A percentile compares a stretch with the other conserved stretches of the same genome.
phyloP scores from a whole-genome alignment of 2,329 filamentous ascomycete genomes.

The Arthroderma sp. region DNA sequence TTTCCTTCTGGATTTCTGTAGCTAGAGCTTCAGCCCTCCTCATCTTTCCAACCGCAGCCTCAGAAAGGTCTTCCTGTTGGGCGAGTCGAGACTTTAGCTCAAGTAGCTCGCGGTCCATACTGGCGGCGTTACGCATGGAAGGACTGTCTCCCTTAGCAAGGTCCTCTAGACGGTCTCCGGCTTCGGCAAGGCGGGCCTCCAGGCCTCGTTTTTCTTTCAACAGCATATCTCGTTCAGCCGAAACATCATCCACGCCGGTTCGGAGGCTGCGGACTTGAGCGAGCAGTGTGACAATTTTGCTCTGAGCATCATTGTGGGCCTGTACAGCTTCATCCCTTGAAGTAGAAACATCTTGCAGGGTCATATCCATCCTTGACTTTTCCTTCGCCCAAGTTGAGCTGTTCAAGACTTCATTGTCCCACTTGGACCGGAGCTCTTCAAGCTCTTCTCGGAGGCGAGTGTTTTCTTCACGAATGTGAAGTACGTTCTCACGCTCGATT shows the following conservation, averaged over 20 bases:
- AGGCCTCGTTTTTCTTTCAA: slow-evolving; percentile 81
- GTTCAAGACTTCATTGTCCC: slow-evolving; percentile 96
- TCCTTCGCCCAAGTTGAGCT: slow-evolving; percentile 98
- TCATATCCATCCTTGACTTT: slow-evolving; percentile 81
- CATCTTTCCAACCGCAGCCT: slow-evolving; percentile 94
- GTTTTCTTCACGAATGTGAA: slow-evolving; percentile 75
- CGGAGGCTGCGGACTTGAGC: slow-evolving; percentile 79
- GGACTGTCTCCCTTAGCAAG: slow-evolving; percentile 74
- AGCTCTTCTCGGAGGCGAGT: slow-evolving; percentile 85
- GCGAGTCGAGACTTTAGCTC: slow-evolving; percentile 80
- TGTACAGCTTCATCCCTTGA: slow-evolving; percentile 88
- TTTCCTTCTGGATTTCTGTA: slow-evolving; percentile 85
- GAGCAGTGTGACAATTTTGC: slow-evolving; percentile 79
- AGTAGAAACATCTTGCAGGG: slow-evolving; percentile 72
- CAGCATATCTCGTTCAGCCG: slow-evolving; percentile 71
- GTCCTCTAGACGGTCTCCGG: slow-evolving; percentile 76
- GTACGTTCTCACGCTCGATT: slow-evolving; percentile 76
- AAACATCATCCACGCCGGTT: slow-evolving; percentile 71
- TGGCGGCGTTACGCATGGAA: slow-evolving; percentile 77
- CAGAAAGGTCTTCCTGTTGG: slow-evolving; percentile 84
- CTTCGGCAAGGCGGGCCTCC: slow-evolving; percentile 73
- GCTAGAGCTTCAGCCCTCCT: slow-evolving; percentile 76
- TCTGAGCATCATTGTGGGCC: slow-evolving; percentile 88
- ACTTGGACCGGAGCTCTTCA: slow-evolving; percentile 86
- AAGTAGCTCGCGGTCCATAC: slow-evolving; percentile 75